phyloP scores from a whole-genome alignment of 768 basidiomycete genomes.

The Boletus eberwhitei region DNA sequence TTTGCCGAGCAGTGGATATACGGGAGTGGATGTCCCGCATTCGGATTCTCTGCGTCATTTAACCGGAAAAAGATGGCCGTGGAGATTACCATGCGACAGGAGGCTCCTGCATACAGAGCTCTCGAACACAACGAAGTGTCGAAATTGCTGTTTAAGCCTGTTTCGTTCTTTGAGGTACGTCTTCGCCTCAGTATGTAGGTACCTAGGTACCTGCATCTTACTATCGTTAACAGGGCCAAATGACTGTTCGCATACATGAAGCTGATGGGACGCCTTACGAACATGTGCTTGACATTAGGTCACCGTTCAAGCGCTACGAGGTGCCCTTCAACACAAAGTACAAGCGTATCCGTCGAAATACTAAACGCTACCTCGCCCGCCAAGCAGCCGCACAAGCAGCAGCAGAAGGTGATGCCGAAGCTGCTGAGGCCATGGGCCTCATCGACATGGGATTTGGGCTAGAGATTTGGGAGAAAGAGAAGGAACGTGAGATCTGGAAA shows the following conservation, averaged over 20 bases:
- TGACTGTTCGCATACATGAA: constrained; percentile 98
- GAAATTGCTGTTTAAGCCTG: constrained; percentile 72
- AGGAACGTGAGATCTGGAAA: constrained; percentile 91
- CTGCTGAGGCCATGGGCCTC: constrained; percentile 90
- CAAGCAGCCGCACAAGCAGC: constrained; percentile 92
- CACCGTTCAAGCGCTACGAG: constrained; percentile 88
- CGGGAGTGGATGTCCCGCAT: constrained; percentile 92
- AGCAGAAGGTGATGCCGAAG: constrained; percentile 88
- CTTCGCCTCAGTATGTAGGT: not conserved
- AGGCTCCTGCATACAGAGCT: constrained; percentile 67
- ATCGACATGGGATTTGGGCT: constrained; percentile 92
- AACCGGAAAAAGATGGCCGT: constrained; percentile 98
- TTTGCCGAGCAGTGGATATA: constrained; percentile 99
- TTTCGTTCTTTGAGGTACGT: constrained; percentile 82
- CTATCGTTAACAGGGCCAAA: constrained; percentile 65
- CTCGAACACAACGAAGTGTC: constrained; percentile 68
- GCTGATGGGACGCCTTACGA: constrained; percentile 99
- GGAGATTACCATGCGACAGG: constrained; percentile 91
- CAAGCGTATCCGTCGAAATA: constrained; percentile 92
- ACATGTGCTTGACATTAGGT: constrained; percentile 90
- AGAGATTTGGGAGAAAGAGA: constrained; percentile 94
- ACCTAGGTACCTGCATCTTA: constrained; percentile 6
- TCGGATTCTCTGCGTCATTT: constrained; percentile 86
- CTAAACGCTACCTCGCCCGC: constrained; percentile 91
- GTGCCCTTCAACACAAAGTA: constrained; percentile 99